Evolutionary conservation across 306 rosid genomes (phyloP), one percentile per base, ranked within the genome.

Genomic region (Prosopis cineraria): DNA sequence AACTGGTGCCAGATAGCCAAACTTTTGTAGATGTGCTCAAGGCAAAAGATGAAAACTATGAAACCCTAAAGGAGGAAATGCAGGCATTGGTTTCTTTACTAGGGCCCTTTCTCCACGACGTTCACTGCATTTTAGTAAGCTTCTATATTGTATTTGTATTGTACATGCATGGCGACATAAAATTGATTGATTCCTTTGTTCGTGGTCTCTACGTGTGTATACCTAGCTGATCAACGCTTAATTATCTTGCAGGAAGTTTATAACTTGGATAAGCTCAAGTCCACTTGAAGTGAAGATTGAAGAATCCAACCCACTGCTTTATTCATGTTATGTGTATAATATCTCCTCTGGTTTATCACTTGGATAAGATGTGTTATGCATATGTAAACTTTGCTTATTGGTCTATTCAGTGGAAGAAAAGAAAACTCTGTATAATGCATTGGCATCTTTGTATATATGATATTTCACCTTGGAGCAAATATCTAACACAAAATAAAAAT

Each of bases 41-140:
- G 85, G 83, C 72, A 52, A 87, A 88, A 79, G 91, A 89, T 20
- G 89, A 88, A 87, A 75, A 34, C 83, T 59, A 76, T 39, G 93
- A 89, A 20, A 52, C 89, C 72, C 80, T 91, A 47, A 85, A 73
- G 84, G 90, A 91, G 81, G 90, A 91, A 72, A 87, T 91, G 76
- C 81, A 89, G 64, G 82, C 70, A 52, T 53, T 95, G 39, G 74
- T 86, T 75, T 80, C 92, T 16, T 82, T 91, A 62, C 90, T 92
- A 45, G 75, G 67, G 65, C 96, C 93, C 64, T 88, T 85, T 64
- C 92, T 93, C 25, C 93, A 91, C n/a, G 86, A 91, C 29, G 79
- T 88, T 78, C 97, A 91, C 77, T 77, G 75, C 66, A 80, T 91
- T 68, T 85, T 91, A 87, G 98, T 95, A 89, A 80, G 80, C 56